Conservation (phyloP, 306 rosid genomes). For the Malus sylvestris region DNA sequence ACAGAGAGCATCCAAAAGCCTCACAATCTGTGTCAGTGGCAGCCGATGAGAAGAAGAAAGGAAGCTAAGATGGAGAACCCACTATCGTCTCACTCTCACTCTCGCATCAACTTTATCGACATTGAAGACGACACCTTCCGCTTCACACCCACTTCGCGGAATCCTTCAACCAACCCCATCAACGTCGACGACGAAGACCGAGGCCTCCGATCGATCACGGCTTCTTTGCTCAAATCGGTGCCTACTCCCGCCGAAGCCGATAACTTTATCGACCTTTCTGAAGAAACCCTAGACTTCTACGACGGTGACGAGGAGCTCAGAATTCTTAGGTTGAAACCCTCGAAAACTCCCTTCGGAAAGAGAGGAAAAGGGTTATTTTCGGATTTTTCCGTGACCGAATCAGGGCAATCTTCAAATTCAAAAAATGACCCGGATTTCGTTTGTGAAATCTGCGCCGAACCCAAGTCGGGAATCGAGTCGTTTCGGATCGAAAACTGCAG, state of each 20-base stretch:
- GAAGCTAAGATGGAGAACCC: background rate
- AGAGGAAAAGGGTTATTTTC: background rate
- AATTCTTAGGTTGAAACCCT: slow-evolving; percentile 7
- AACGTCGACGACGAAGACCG: background rate
- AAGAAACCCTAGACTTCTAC: background rate
- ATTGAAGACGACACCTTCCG: slow-evolving; percentile 1
- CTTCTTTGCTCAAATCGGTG: background rate
- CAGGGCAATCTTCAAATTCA: slow-evolving; percentile 2
- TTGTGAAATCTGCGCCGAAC: slow-evolving; percentile 35
- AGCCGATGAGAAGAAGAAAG: background rate
- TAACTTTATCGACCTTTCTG: slow-evolving; percentile 12
- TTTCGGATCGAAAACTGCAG: slow-evolving; percentile 27
- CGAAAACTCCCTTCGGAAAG: background rate
- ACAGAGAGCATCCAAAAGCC: background rate
- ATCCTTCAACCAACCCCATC: background rate
- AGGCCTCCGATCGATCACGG: slow-evolving; percentile 2
- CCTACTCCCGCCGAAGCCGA: background rate
- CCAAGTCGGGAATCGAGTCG: slow-evolving; percentile 13
- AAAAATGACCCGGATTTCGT: background rate
- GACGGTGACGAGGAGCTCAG: background rate
- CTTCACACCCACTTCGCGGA: background rate
- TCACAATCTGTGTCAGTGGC: background rate
- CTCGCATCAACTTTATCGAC: slow-evolving; percentile 5
- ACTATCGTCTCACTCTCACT: background rate
- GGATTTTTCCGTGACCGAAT: background rate